Conservation (phyloP, 2,329 filamentous ascomycete species). For the Alternaria angustiovoidea region DNA sequence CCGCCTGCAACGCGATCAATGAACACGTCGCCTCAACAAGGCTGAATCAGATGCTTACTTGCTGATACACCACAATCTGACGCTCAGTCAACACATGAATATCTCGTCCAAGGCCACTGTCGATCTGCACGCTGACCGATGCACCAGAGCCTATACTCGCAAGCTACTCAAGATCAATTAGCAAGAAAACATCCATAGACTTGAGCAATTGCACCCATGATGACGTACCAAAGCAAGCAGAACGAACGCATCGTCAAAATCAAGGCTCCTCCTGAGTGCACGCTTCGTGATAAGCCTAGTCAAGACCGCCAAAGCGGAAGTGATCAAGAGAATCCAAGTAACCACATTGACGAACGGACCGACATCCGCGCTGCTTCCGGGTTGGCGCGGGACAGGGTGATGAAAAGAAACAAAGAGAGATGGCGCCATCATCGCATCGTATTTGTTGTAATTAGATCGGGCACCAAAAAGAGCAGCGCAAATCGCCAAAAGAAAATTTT, state of each 20-base stretch:
- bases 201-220: background rate
- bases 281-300: slow-evolving; percentile 47
- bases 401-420: slow-evolving; percentile 28
- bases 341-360: slow-evolving; percentile 48
- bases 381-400: slow-evolving; percentile 37
- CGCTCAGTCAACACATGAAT: slow-evolving; percentile 25
- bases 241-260: slow-evolving; percentile 48
- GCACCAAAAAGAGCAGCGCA: slow-evolving; percentile 13
- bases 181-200: background rate
- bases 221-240: slow-evolving; percentile 42
- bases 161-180: slow-evolving; percentile 30
- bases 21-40: background rate
- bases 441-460: slow-evolving; percentile 10
- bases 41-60: slow-evolving; percentile 28
- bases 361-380: slow-evolving; percentile 38
- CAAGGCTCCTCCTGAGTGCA: slow-evolving; percentile 40
- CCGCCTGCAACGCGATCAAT: slow-evolving; percentile 29
- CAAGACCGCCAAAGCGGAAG: slow-evolving; percentile 43
- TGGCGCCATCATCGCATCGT: slow-evolving; percentile 41
- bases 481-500: slow-evolving; percentile 8
- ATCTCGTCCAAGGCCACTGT: slow-evolving; percentile 42
- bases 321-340: slow-evolving; percentile 47
- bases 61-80: slow-evolving; percentile 40
- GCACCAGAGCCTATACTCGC: slow-evolving; percentile 45
- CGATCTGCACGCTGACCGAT: slow-evolving; percentile 41